Evolutionary conservation across 208 protist genomes (phyloP).

Genomic region (Phytomonas francai): DNA sequence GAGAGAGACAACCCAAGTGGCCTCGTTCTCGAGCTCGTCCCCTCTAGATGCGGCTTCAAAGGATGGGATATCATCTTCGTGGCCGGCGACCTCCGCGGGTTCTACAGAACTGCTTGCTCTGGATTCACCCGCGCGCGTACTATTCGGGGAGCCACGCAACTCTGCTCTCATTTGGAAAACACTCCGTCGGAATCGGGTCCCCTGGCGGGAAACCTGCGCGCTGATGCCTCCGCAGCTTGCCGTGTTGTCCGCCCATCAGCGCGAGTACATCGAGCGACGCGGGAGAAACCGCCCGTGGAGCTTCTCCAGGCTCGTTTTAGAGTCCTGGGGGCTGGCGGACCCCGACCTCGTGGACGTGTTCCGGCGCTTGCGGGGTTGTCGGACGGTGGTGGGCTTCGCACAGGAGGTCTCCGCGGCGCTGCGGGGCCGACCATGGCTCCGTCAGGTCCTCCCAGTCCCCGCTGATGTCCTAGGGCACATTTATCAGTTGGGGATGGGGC

Average conservation of each 20-base stretch:
- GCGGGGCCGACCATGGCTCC: slow-evolving; percentile 36
- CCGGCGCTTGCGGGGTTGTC: slow-evolving; percentile 14
- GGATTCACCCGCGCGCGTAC: neutral
- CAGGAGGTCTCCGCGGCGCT: slow-evolving; percentile 35
- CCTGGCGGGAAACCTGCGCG: slow-evolving; percentile 30
- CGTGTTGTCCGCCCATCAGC: slow-evolving; percentile 24
- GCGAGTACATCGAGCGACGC: slow-evolving; percentile 13
- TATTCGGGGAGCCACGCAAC: slow-evolving; percentile 9
- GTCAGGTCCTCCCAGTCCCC: slow-evolving; percentile 51
- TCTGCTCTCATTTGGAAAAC: slow-evolving; percentile 47
- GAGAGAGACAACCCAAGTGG: slow-evolving; percentile 15
- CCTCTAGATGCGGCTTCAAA: neutral
- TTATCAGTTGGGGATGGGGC: slow-evolving; percentile 26
- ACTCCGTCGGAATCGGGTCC: slow-evolving; percentile 36
- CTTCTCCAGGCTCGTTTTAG: slow-evolving; percentile 19
- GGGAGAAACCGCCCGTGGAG: slow-evolving; percentile 11
- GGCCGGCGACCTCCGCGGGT: neutral
- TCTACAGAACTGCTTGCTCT: neutral
- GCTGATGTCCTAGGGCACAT: slow-evolving; percentile 30
- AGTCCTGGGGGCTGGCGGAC: slow-evolving; percentile 27
- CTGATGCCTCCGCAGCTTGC: slow-evolving; percentile 39
- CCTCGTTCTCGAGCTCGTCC: neutral
- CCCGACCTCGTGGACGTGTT: slow-evolving; percentile 21
- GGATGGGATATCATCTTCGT: neutral
- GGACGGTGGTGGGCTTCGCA: slow-evolving; percentile 43